Percentiles rank a stretch among this genome's conserved stretches.
phyloP scores from a whole-genome alignment of 106 monocot genomes.

The Ottelia alismoides region DNA sequence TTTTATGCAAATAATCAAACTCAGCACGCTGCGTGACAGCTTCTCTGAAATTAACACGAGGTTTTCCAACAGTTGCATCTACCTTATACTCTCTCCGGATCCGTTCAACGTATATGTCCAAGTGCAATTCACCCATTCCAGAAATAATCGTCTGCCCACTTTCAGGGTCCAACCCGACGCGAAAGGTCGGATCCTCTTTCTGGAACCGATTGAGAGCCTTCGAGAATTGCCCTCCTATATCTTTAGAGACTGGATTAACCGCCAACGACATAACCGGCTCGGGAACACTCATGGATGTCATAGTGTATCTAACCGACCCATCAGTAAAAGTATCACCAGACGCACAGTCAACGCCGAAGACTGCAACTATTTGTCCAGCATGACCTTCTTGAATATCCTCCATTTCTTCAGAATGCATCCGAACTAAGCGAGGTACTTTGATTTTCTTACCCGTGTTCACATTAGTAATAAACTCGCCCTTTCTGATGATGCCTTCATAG shows the following conservation, averaged over 20 bases:
- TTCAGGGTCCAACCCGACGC: constrained; percentile 92
- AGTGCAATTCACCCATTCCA: constrained; percentile 97
- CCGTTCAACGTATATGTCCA: constrained; percentile 98
- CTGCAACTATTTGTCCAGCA: constrained; percentile 99
- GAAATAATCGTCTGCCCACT: constrained; percentile 99
- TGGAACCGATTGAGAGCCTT: constrained; percentile 97
- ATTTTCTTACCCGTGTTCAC: too few relatives aligned
- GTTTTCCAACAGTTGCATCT: constrained; percentile 90
- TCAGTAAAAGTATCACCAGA: constrained; percentile 99
- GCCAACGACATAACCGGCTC: constrained; percentile 99
- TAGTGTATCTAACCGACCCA: constrained; percentile 89
- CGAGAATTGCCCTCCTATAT: constrained; percentile 98
- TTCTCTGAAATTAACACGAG: constrained; percentile 94
- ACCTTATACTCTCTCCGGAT: constrained; percentile 97
- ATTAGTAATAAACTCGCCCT: too few relatives aligned
- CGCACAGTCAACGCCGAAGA: constrained; percentile 99
- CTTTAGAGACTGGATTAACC: constrained; percentile 92
- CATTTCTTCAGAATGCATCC: too few relatives aligned
- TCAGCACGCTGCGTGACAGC: constrained; percentile 78
- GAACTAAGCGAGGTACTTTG: too few relatives aligned
- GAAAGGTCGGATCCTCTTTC: constrained; percentile 95
- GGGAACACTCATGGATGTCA: constrained; percentile 99
- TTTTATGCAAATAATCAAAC: constrained; percentile 98
- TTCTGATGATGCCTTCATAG: too few relatives aligned
- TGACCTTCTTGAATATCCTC: constrained; percentile 99